A percentile compares a stretch with the other conserved stretches of the same genome.
These are phyloP conservation scores for Boletellus ananiceps DNA, from an alignment of 768 basidiomycete genomes.

Conservation along the genomic window DNA sequence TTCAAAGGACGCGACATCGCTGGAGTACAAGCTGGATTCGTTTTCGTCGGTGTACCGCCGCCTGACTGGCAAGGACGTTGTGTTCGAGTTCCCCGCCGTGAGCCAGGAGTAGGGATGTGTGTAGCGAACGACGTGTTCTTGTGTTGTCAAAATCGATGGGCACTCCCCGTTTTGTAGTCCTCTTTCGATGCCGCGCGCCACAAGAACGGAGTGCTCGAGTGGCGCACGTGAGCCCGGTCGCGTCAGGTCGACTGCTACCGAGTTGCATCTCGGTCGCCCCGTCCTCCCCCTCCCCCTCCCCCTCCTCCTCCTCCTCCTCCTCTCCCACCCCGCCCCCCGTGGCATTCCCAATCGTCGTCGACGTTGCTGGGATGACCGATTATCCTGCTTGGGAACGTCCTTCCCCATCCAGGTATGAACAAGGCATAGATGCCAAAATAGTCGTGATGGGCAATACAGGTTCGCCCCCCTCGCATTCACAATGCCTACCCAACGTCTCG, in stretches of 20 bases:
- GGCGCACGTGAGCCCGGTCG: constrained; percentile 33
- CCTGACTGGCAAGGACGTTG: constrained; percentile 94
- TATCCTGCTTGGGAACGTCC: constrained; percentile 63
- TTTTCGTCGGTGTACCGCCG: constrained; percentile 96
- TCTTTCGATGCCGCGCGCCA: constrained; percentile 10
- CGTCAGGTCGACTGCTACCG: constrained; percentile 27
- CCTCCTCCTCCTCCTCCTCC: constrained; percentile 35
- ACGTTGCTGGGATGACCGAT: constrained; percentile 46
- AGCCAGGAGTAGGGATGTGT: constrained; percentile 55
- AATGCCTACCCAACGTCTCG: constrained; percentile 15
- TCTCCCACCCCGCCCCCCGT: constrained; percentile 42
- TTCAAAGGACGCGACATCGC: constrained; percentile 93
- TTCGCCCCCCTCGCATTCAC: constrained; percentile 26
- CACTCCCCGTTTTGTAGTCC: constrained; percentile 26
- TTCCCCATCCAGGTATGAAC: constrained; percentile 65
- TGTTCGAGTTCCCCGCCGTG: constrained; percentile 85
- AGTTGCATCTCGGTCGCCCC: constrained; percentile 21
- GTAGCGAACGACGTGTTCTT: constrained; percentile 32
- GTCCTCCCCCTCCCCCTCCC: constrained; percentile 21
- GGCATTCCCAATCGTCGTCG: constrained; percentile 33
- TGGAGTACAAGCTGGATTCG: constrained; percentile 99
- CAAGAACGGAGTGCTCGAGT: constrained; percentile 16
- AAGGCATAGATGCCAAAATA: constrained; percentile 90
- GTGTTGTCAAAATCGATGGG: constrained; percentile 31
- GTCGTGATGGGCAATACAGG: constrained; percentile 88